Percentiles rank a stretch among this genome's conserved stretches.
Conservation (phyloP, 768 basidiomycete genomes). For the Termitomyces sp. region DNA sequence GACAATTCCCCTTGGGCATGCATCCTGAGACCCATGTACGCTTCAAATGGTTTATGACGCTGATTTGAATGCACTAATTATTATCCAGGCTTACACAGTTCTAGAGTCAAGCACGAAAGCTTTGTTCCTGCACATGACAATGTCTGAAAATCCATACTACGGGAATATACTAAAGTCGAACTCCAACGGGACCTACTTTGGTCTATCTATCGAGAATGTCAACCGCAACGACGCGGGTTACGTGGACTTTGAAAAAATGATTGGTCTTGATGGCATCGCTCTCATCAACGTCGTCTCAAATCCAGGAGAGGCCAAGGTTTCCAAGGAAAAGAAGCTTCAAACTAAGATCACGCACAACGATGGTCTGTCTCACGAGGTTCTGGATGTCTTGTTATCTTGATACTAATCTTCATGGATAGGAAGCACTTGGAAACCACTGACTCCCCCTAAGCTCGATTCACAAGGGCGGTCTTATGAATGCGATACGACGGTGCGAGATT, state of each 20-base stretch:
- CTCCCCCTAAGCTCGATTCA: slow-evolving; percentile 72
- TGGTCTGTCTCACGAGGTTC: slow-evolving; percentile 40
- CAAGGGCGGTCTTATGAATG: slow-evolving; percentile 70
- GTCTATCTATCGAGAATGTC: slow-evolving; percentile 77
- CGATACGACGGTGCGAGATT: slow-evolving; percentile 45
- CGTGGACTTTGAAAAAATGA: slow-evolving; percentile 98
- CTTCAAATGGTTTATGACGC: slow-evolving; percentile 1
- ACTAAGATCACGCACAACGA: slow-evolving; percentile 95
- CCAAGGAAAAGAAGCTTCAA: slow-evolving; percentile 70
- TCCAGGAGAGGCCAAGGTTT: slow-evolving; percentile 63
- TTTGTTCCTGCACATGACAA: slow-evolving; percentile 95
- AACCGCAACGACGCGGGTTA: slow-evolving; percentile 86
- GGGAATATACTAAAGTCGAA: slow-evolving; percentile 94
- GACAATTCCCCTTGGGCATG: slow-evolving; percentile 88
- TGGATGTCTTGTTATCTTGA: background rate
- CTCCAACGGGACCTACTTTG: slow-evolving; percentile 97
- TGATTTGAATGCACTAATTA: background rate
- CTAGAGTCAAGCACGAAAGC: slow-evolving; percentile 91
- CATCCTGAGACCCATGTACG: slow-evolving; percentile 84
- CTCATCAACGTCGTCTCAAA: slow-evolving; percentile 89
- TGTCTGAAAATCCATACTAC: slow-evolving; percentile 79
- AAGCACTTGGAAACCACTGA: slow-evolving; percentile 80
- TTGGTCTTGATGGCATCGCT: slow-evolving; percentile 93
- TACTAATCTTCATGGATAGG: slow-evolving; percentile 34
- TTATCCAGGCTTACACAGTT: slow-evolving; percentile 77